Conservation (phyloP, 495 filamentous ascomycete genomes). For the Massariosphaeria phaeospora region DNA sequence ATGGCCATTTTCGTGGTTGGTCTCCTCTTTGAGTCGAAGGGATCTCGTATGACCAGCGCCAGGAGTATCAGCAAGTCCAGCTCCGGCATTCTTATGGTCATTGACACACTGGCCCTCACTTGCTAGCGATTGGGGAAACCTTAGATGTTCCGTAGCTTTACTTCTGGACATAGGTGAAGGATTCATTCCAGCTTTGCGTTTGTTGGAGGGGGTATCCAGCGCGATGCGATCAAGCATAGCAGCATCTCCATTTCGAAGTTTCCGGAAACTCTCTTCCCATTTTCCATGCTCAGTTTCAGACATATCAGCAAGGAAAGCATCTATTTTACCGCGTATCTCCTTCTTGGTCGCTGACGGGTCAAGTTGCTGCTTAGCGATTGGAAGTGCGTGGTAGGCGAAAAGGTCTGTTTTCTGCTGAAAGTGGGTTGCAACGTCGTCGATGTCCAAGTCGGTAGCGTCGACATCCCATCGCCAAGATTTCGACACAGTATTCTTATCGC, state of each 20-base stretch:
- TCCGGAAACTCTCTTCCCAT: slow-evolving; percentile 8
- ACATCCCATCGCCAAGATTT: slow-evolving; percentile 13
- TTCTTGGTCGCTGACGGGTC: not conserved
- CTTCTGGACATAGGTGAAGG: not conserved
- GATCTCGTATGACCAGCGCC: no score
- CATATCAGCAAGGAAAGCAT: slow-evolving; percentile 1
- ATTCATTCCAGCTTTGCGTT: not conserved
- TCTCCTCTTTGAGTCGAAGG: no score
- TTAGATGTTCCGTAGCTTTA: not conserved
- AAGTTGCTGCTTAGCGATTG: slow-evolving; percentile 4
- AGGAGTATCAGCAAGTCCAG: not conserved
- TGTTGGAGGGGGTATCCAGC: not conserved
- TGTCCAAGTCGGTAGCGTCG: not conserved
- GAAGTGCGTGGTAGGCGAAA: slow-evolving; percentile 17
- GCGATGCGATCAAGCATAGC: slow-evolving; percentile 8
- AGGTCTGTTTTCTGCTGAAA: slow-evolving; percentile 9
- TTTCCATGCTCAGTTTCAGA: not conserved
- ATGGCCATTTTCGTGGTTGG: not conserved
- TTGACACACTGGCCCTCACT: not conserved
- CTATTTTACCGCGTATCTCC: not conserved
- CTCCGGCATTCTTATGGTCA: not conserved
- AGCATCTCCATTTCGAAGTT: slow-evolving; percentile 4
- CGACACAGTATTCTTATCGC: slow-evolving; percentile 4
- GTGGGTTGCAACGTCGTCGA: not conserved
- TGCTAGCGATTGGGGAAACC: not conserved